Evolutionary conservation across 495 filamentous ascomycete genomes (phyloP).

Genomic region (Aspergillus ostianus): DNA sequence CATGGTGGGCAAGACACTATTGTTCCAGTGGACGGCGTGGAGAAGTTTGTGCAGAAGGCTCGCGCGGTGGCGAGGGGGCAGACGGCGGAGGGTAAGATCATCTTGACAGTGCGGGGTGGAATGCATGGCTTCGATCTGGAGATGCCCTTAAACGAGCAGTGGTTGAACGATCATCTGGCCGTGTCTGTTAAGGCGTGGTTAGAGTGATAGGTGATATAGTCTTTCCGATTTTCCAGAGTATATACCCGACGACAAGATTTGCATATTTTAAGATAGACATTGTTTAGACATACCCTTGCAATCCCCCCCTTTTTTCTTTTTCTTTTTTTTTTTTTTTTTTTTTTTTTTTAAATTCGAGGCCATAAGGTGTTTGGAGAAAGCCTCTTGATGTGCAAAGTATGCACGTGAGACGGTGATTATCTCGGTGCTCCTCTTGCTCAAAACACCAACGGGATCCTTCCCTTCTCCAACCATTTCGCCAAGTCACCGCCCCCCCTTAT

Average conservation of each 20-base stretch:
- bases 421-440: too few relatives aligned
- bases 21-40: slow-evolving; percentile 19
- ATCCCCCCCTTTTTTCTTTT: too few relatives aligned
- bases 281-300: too few relatives aligned
- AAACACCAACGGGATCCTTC: neutral
- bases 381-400: too few relatives aligned
- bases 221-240: neutral
- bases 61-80: slow-evolving; percentile 15
- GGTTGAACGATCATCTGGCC: slow-evolving; percentile 20
- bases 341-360: too few relatives aligned
- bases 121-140: slow-evolving; percentile 31
- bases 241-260: neutral
- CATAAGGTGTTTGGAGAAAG: too few relatives aligned
- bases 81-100: slow-evolving; percentile 19
- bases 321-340: too few relatives aligned
- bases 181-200: slow-evolving; percentile 24
- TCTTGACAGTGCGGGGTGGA: slow-evolving; percentile 24
- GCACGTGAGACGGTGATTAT: too few relatives aligned
- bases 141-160: slow-evolving; percentile 18
- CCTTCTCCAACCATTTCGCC: neutral
- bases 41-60: slow-evolving; percentile 28
- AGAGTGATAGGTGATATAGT: slow-evolving; percentile 9
- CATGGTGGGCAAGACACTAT: slow-evolving; percentile 26
- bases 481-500: too few relatives aligned
- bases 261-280: neutral